phyloP scores from a whole-genome alignment of 371 early-diverging fungal genomes.

The Sporodiniella umbellata region DNA sequence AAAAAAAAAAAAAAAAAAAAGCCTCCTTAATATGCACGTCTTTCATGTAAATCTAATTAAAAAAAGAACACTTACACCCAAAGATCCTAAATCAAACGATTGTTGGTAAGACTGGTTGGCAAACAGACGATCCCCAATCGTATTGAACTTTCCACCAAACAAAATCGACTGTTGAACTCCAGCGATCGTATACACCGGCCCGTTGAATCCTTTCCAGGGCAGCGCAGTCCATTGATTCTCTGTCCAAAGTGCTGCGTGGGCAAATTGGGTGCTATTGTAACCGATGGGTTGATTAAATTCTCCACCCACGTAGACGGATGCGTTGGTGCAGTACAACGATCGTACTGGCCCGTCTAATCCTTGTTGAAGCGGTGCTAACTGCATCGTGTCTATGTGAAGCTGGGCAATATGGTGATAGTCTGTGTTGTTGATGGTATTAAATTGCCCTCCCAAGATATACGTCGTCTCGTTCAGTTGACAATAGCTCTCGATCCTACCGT shows the following conservation, averaged over 20 bases:
- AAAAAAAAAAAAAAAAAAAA: neutral
- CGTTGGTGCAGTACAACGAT: slow-evolving; percentile 47
- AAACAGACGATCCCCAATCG: slow-evolving; percentile 39
- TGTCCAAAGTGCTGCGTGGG: slow-evolving; percentile 7
- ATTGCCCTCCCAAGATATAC: slow-evolving; percentile 34
- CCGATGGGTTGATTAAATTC: slow-evolving; percentile 21
- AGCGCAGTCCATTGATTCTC: neutral
- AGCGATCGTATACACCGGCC: slow-evolving; percentile 22
- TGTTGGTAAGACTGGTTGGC: slow-evolving; percentile 15
- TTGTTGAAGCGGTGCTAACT: slow-evolving; percentile 39
- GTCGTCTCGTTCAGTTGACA: slow-evolving; percentile 12
- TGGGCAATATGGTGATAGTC: slow-evolving; percentile 50
- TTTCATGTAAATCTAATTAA: neutral
- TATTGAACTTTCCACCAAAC: slow-evolving; percentile 29
- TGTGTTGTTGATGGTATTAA: slow-evolving; percentile 26
- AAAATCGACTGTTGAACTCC: slow-evolving; percentile 8
- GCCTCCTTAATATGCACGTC: neutral
- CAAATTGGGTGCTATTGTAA: neutral
- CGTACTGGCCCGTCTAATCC: slow-evolving; percentile 71
- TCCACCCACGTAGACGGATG: slow-evolving; percentile 46
- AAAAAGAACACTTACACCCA: slow-evolving; percentile 20
- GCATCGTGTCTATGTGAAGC: slow-evolving; percentile 39
- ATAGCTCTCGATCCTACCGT: slow-evolving; percentile 10
- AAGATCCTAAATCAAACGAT: slow-evolving; percentile 19
- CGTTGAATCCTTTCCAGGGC: slow-evolving; percentile 26